Conservation (phyloP, 768 basidiomycete species). For the Russula foetens region DNA sequence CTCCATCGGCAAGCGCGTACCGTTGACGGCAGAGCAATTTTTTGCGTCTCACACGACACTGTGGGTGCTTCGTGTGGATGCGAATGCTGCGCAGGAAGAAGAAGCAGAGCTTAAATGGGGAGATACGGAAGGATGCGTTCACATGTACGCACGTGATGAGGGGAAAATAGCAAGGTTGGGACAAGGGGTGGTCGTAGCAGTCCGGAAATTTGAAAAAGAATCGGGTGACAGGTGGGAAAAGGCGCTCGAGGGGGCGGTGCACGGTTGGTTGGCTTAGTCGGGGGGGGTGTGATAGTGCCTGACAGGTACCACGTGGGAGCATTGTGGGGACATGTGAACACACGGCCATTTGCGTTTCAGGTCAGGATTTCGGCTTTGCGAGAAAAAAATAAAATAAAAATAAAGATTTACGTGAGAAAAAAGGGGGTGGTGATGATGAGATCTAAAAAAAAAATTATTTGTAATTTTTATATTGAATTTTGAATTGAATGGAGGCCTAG, state of each 20-base stretch:
- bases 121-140: conserved; percentile 17
- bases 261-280: background rate
- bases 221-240: background rate
- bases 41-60: conserved; percentile 27
- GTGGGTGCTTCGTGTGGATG: conserved; percentile 25
- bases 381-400: too few species aligned
- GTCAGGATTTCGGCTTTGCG: too few species aligned
- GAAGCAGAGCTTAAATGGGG: conserved; percentile 25
- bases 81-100: conserved; percentile 18
- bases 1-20: conserved; percentile 33
- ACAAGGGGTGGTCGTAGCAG: conserved; percentile 4
- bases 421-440: background rate
- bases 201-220: background rate
- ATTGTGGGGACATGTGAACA: too few species aligned
- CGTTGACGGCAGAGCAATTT: conserved; percentile 33
- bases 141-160: conserved; percentile 14
- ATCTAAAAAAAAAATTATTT: background rate
- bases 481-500: too few species aligned
- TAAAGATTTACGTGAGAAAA: too few species aligned
- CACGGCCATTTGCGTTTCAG: too few species aligned
- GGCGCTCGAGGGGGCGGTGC: background rate
- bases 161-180: conserved; percentile 9
- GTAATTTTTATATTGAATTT: too few species aligned
- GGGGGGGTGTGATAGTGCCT: too few species aligned
- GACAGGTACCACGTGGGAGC: too few species aligned